phyloP scores from a whole-genome alignment of 345 rosid genomes.

The Limnanthes douglasii region DNA sequence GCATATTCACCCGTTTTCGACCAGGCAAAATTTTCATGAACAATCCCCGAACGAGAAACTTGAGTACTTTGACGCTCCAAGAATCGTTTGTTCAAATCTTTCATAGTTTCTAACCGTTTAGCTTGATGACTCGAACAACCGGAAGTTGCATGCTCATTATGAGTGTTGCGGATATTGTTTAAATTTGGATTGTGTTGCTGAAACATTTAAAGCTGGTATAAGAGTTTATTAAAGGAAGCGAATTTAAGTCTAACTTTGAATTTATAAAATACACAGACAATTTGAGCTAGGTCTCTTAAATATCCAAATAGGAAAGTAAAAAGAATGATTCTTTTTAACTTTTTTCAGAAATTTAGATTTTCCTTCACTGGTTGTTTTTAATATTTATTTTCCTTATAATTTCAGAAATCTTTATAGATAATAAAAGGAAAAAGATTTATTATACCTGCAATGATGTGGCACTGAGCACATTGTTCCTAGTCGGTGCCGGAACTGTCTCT shows the following conservation, averaged over 20 bases:
- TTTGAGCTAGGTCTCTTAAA: too few relatives aligned
- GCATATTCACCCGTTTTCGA: slow-evolving; percentile 22
- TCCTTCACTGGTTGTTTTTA: too few relatives aligned
- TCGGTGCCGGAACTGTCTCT: slow-evolving; percentile 8
- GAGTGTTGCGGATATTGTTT: slow-evolving; percentile 13
- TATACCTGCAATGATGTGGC: slow-evolving; percentile 31
- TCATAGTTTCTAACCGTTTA: slow-evolving; percentile 17
- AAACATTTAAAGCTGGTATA: too few relatives aligned
- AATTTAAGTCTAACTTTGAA: too few relatives aligned
- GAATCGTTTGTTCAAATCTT: slow-evolving; percentile 23
- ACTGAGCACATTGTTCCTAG: slow-evolving; percentile 12
- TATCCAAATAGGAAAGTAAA: too few relatives aligned
- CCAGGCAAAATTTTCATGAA: slow-evolving; percentile 18
- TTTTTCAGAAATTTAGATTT: too few relatives aligned
- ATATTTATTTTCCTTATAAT: too few relatives aligned
- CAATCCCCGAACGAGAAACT: slow-evolving; percentile 43
- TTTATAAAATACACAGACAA: too few relatives aligned
- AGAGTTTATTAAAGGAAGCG: too few relatives aligned
- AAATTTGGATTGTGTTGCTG: slow-evolving; percentile 11
- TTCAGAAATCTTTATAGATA: too few relatives aligned
- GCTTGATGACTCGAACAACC: slow-evolving; percentile 22
- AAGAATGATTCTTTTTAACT: too few relatives aligned
- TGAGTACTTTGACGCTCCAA: slow-evolving; percentile 16
- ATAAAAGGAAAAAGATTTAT: too few relatives aligned
- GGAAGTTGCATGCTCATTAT: slow-evolving; percentile 18